phyloP scores from a whole-genome alignment of 257 asterid genomes.

The Solanum pimpinellifolium region DNA sequence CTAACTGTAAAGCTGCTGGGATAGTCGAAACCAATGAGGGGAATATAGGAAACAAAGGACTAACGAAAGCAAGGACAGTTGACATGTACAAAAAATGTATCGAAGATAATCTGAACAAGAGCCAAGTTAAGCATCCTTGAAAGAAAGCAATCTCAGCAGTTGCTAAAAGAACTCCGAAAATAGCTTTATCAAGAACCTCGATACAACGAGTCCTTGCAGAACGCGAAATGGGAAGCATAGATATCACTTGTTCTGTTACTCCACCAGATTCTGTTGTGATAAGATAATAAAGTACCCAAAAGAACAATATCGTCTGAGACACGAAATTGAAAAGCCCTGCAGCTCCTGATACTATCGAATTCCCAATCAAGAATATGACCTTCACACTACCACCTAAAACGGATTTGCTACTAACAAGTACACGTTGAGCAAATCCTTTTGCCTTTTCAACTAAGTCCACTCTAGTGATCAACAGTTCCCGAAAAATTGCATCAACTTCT shows the following conservation, averaged over 20 bases:
- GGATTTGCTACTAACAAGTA: conserved; percentile 52
- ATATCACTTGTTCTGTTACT: conserved; percentile 83
- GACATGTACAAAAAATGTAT: conserved; percentile 82
- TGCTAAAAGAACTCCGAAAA: conserved; percentile 74
- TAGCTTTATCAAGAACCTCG: conserved; percentile 73
- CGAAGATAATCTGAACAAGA: conserved; percentile 54
- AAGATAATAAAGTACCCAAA: conserved; percentile 75
- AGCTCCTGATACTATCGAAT: conserved; percentile 88
- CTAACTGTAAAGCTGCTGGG: conserved; percentile 55
- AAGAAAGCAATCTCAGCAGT: conserved; percentile 85
- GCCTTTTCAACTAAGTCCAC: conserved; percentile 80
- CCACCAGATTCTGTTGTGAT: conserved; percentile 93
- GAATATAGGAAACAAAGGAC: conserved; percentile 53
- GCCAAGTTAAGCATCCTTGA: conserved; percentile 98
- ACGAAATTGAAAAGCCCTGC: conserved; percentile 67
- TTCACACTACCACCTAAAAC: conserved; percentile 72
- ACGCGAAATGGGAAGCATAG: conserved; percentile 69
- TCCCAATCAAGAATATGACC: conserved; percentile 42
- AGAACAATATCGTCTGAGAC: conserved; percentile 73
- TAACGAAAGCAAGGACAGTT: conserved; percentile 52
- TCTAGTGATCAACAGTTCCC: conserved; percentile 56
- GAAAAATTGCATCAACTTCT: conserved; percentile 50
- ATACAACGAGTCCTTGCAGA: conserved; percentile 64
- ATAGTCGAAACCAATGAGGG: conserved; percentile 53
- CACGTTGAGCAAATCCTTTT: conserved; percentile 69